Percentiles rank a stretch among this genome's conserved stretches.
These are phyloP conservation scores for Terana coerulea DNA, from an alignment of 768 basidiomycete genomes.

Conservation along the genomic window DNA sequence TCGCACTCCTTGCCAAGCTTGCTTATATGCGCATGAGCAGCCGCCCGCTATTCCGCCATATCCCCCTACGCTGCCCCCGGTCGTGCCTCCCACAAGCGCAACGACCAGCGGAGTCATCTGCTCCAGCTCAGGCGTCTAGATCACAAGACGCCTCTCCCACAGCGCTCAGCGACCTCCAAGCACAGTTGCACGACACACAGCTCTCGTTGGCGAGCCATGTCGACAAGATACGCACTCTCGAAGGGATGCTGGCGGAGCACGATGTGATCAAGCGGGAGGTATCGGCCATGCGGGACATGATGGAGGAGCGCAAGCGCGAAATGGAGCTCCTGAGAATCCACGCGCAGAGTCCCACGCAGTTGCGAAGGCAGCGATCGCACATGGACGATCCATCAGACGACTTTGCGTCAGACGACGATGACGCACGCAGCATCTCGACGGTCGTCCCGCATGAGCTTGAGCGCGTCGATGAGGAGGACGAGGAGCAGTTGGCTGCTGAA, in stretches of 20 bases:
- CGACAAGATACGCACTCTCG: constrained; percentile 80
- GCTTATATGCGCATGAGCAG: constrained; percentile 30
- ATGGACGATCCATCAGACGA: constrained; percentile 24
- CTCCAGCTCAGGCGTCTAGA: constrained; percentile 19
- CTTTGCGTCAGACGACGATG: constrained; percentile 40
- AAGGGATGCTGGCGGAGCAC: constrained; percentile 79
- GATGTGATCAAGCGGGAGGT: constrained; percentile 82
- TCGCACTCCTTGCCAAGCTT: constrained; percentile 25
- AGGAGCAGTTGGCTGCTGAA: constrained; percentile 44
- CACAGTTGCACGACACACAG: constrained; percentile 84
- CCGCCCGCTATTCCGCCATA: constrained; percentile 60
- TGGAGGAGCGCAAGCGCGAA: constrained; percentile 63
- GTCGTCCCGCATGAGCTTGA: constrained; percentile 67
- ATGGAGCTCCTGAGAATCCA: constrained; percentile 32
- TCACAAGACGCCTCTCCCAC: constrained; percentile 22
- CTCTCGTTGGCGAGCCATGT: constrained; percentile 69
- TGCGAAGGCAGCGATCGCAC: constrained; percentile 16
- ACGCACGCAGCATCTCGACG: constrained; percentile 69
- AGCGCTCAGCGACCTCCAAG: constrained; percentile 64
- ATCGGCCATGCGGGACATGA: constrained; percentile 60
- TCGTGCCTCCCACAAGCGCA: constrained; percentile 32
- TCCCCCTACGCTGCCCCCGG: constrained; percentile 63
- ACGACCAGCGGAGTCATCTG: constrained; percentile 1
- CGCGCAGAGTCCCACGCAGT: constrained; percentile 19
- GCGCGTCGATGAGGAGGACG: constrained; percentile 72